Percentiles rank a stretch among this genome's conserved stretches.
These are phyloP conservation scores for Neostapfia colusana DNA, from an alignment of 176 grass and related monocot species.

Conservation along the genomic window DNA sequence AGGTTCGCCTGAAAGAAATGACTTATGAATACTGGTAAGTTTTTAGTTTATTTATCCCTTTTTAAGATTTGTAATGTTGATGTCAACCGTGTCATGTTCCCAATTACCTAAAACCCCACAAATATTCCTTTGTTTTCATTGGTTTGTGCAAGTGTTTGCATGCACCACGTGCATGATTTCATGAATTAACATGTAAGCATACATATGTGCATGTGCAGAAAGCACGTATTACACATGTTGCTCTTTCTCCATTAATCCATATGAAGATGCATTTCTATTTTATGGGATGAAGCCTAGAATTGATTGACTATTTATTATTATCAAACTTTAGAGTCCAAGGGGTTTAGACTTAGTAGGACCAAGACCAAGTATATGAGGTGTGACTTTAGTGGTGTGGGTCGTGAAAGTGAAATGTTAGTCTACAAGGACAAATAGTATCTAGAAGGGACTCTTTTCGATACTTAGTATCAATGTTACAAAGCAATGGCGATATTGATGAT, in stretches of 20 bases:
- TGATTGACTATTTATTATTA: not conserved
- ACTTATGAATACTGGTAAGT: constrained; percentile 96
- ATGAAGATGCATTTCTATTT: not conserved
- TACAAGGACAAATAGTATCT: too few relatives aligned
- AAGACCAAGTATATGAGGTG: too few relatives aligned
- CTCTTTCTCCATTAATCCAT: not conserved
- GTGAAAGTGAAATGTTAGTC: too few relatives aligned
- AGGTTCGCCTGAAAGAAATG: constrained; percentile 95
- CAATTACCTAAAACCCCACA: constrained; percentile 3
- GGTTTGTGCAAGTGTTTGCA: not conserved
- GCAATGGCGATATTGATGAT: too few relatives aligned
- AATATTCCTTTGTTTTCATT: not conserved
- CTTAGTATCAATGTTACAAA: too few relatives aligned
- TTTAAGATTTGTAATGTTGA: constrained; percentile 12
- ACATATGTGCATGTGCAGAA: not conserved
- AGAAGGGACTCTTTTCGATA: too few relatives aligned
- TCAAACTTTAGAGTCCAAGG: too few relatives aligned
- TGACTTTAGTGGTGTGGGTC: too few relatives aligned
- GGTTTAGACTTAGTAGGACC: too few relatives aligned
- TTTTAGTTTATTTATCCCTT: constrained; percentile 24
- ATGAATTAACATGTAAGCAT: not conserved
- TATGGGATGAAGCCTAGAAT: not conserved
- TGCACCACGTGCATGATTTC: not conserved
- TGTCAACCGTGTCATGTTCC: constrained; percentile 27
- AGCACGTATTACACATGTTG: not conserved